Evolutionary conservation across 352 stramenopile genomes (phyloP).

Genomic region (Phytophthora palmivora): DNA sequence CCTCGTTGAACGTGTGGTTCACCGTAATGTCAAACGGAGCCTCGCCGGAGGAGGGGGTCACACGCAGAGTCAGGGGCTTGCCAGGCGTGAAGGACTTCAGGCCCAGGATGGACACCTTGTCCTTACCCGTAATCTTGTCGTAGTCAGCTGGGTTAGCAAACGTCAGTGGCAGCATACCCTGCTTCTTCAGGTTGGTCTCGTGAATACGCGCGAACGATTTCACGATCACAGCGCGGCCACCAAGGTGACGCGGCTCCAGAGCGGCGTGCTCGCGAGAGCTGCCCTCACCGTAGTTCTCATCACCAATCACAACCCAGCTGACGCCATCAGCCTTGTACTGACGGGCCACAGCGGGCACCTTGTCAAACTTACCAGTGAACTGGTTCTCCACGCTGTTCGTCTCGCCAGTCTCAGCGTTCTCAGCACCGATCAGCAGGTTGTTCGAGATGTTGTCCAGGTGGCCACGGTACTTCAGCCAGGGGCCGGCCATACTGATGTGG

Average conservation of each 20-base stretch:
- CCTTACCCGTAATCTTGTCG: constrained; percentile 92
- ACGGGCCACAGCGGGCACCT: constrained; percentile 89
- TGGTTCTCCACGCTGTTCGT: constrained; percentile 94
- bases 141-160: constrained; percentile 94
- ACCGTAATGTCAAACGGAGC: constrained; percentile 89
- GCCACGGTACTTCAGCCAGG: constrained; percentile 95
- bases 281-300: constrained; percentile 96
- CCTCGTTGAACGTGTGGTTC: constrained; percentile 95
- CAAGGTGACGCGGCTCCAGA: constrained; percentile 92
- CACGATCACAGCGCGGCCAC: constrained; percentile 91
- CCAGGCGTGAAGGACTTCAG: constrained; percentile 86
- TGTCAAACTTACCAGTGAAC: constrained; percentile 87
- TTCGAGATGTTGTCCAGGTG: constrained; percentile 96
- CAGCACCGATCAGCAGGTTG: constrained; percentile 94
- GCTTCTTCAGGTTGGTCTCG: constrained; percentile 97
- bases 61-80: constrained; percentile 87
- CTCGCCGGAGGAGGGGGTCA: constrained; percentile 70
- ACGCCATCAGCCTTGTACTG: constrained; percentile 93
- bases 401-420: constrained; percentile 93
- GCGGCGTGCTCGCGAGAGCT: constrained; percentile 93
- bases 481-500: constrained; percentile 94
- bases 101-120: constrained; percentile 92
- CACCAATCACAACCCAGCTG: constrained; percentile 93
- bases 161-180: constrained; percentile 94
- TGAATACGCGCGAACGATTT: constrained; percentile 96